phyloP scores from a whole-genome alignment of 1,139 yeast genomes.

The Hyphopichia pseudoburtonii region DNA sequence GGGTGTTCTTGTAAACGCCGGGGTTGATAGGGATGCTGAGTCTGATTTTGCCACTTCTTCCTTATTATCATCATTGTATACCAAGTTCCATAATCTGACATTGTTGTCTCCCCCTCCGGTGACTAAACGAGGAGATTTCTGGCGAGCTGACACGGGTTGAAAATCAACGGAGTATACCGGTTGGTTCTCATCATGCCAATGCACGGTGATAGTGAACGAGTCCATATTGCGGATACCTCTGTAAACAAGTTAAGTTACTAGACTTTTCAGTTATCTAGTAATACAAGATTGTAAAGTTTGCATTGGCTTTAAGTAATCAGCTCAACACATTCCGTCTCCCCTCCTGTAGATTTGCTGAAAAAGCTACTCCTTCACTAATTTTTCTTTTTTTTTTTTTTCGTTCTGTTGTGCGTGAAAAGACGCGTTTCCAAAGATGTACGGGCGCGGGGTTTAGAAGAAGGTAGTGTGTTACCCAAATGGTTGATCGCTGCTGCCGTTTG shows the following conservation, averaged over 20 bases:
- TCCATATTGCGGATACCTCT: no score
- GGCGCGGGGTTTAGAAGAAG: background rate
- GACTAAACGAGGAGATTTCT: slow-evolving; percentile 51
- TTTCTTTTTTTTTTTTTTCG: background rate
- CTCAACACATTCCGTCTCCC: no score
- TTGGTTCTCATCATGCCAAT: slow-evolving; percentile 79
- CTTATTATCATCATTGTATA: slow-evolving; percentile 9
- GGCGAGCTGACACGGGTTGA: slow-evolving; percentile 48
- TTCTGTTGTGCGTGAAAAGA: background rate
- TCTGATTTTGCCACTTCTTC: slow-evolving; percentile 4
- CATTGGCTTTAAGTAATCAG: no score
- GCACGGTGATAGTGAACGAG: slow-evolving; percentile 64
- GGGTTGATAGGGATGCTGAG: slow-evolving; percentile 1
- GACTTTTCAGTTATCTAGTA: no score
- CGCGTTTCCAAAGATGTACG: background rate
- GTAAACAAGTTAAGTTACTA: no score
- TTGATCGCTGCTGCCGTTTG: no score
- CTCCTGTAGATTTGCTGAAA: no score
- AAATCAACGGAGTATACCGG: slow-evolving; percentile 85
- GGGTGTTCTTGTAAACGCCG: no score
- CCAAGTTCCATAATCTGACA: slow-evolving; percentile 62
- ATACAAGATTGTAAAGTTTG: no score
- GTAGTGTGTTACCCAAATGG: no score
- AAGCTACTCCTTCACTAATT: background rate
- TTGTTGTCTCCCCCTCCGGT: slow-evolving; percentile 97